phyloP scores from a whole-genome alignment of 192 early-diverging fungal species.

The Backusella psychrophila region DNA sequence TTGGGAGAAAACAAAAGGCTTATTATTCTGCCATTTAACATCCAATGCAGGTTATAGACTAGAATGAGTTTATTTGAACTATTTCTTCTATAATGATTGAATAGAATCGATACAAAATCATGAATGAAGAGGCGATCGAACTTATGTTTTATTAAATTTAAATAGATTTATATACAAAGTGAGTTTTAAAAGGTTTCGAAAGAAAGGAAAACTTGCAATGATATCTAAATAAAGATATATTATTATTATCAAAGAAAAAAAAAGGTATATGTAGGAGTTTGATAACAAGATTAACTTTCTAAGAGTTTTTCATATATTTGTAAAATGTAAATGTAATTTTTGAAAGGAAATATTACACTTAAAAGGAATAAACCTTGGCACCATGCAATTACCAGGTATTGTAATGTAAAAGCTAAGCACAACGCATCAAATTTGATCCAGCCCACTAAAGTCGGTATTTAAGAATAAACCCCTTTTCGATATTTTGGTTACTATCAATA shows the following conservation, averaged over 20 bases:
- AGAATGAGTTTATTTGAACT: neutral
- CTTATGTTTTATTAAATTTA: neutral
- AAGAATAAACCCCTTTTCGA: neutral
- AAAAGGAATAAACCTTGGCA: neutral
- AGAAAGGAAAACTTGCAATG: too few relatives aligned
- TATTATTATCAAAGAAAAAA: too few relatives aligned
- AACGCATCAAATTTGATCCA: neutral
- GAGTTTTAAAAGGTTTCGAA: too few relatives aligned
- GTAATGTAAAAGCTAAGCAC: neutral
- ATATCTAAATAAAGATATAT: too few relatives aligned
- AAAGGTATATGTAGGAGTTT: too few relatives aligned
- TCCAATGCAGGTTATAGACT: neutral
- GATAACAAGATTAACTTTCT: too few relatives aligned
- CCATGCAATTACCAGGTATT: neutral
- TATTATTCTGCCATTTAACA: neutral
- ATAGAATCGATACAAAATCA: neutral
- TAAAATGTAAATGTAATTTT: too few relatives aligned
- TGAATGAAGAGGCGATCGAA: neutral
- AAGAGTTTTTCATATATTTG: too few relatives aligned
- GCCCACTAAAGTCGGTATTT: neutral
- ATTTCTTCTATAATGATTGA: neutral
- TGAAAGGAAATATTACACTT: neutral
- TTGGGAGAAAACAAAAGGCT: neutral
- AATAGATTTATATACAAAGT: too few relatives aligned
- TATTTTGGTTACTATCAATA: neutral